Base-by-base conservation (phyloP, 495 filamentous ascomycete genomes). In the Xylaria grammica region DNA sequence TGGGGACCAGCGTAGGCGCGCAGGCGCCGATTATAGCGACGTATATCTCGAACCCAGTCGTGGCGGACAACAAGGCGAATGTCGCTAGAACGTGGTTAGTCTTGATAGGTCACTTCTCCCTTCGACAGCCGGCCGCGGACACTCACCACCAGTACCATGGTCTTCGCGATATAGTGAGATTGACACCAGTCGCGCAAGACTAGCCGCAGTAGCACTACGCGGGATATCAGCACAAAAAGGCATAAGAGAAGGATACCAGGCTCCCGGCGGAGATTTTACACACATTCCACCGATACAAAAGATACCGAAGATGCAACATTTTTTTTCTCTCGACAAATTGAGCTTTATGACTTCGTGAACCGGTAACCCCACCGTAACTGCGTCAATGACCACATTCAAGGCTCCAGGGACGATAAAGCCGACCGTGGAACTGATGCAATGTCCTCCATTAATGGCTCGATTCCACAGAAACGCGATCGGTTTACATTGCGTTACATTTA, bases 241-340 rank as follows among this genome's bases (percentile, higher is more conserved):
- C 4, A n/a, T 10, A 11, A 11, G 17, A 13, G 40, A 7, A 6
- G 22, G 6, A 11, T 7, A 29, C 8, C 10, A 4, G 20, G 22
- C 13, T 55, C 11, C 10, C 29, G 11, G 30, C 19, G 6, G 20
- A 50, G 10, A 27, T 7, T 44, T 42, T 20, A 64, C 62, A 42
- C 34, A 64, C 62, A 64, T 26, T 49, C 42, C 53, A 9, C 65
- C 65, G 6, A 70, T 61, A 8, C 53, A 8, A 45, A 69, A 69
- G 9, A 69, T 36, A 13, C 44, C 19, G 15, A 27, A 9, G 11
- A 64, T 34, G 6, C 24, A 22, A 13, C 48, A 24, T 20, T 59
- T 80, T 32, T 53, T 44, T 11, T 52, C 48, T 30, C 32, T 55
- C 26, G 66, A 52, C 77, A 72, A 74, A 78, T 65, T 76, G 77